Base-by-base conservation (phyloP, 75 land plant species). In the Ceratopteris richardii region DNA sequence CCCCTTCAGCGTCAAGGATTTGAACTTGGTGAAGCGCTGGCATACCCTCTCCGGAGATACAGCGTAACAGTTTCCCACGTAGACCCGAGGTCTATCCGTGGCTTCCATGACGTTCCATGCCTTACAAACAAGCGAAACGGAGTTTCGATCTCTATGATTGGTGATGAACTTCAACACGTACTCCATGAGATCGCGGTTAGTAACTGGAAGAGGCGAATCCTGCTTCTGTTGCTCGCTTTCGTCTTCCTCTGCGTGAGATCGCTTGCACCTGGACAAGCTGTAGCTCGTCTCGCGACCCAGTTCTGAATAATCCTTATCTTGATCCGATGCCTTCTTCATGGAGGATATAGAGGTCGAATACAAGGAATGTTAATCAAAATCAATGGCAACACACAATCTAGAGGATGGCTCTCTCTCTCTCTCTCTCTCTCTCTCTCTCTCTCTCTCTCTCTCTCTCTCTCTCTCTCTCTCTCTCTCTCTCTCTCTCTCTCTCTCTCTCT, bases 81-180 rank as follows among this genome's bases (percentile, higher is more conserved):
- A 81, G 23, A 84, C 81, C 21, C 26, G 50, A 17, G 23, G 19
- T 20, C 87, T 58, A 40, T 64, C 71, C 56, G 54, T 65, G 26
- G 68, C 58, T 53, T 84, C 87, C 11, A 63, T 75, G 33, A n/a
- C 65, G 61, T 55, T 74, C 87, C 87, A 84, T 2, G 57, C 73
- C 51, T 74, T 81, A 73, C 87, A 84, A 19, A 84, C 87, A 42
- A 81, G 51, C 19, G 87, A 80, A 20, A 74, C 78, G 1, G 84
- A 50, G 37, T 68, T 84, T 18, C 87, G 47, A 44, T 84, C 85
- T 57, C 44, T 51, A 46, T 71, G 75, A 0, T 63, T 48, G 7
- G 51, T 65, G 18, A 77, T 1, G 69, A 68, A 84, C 16, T 43
- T 67, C 23, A 84, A 64, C 12, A 84, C 75, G 7, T 74, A 61